Percentiles rank a stretch among this genome's conserved stretches.
Conservation (phyloP, 345 rosid species). For the Citrus australasica region DNA sequence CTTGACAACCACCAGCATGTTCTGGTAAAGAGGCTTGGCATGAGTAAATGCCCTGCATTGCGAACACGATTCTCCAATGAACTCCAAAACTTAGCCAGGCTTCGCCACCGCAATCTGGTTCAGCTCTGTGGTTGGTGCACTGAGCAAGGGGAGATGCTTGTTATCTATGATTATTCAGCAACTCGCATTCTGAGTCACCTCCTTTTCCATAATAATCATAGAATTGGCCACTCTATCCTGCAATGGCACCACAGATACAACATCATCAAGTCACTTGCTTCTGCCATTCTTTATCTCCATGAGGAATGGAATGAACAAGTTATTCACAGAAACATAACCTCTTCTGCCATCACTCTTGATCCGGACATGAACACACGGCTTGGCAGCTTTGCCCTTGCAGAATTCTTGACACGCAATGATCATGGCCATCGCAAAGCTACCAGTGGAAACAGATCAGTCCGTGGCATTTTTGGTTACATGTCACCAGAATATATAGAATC, state of each 20-base stretch:
- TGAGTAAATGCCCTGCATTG: constrained; percentile 89
- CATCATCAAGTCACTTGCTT: constrained; percentile 74
- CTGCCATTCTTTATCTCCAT: constrained; percentile 82
- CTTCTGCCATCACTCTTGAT: constrained; percentile 72
- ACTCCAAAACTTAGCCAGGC: constrained; percentile 73
- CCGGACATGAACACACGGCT: constrained; percentile 85
- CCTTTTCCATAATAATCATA: constrained; percentile 50
- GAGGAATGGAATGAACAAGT: constrained; percentile 99
- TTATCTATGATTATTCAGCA: constrained; percentile 75
- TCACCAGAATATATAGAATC: constrained; percentile 89
- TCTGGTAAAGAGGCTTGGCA: constrained; percentile 88
- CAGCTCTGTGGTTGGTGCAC: constrained; percentile 98
- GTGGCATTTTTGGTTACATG: constrained; percentile 94
- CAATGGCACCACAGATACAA: constrained; percentile 63
- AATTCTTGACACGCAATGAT: constrained; percentile 81
- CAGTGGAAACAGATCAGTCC: constrained; percentile 47
- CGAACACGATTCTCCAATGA: constrained; percentile 65
- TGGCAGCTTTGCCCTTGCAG: constrained; percentile 82
- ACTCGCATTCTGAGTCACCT: constrained; percentile 71
- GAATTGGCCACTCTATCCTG: constrained; percentile 36
- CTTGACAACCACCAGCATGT: constrained; percentile 57
- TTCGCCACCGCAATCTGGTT: constrained; percentile 81
- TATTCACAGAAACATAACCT: constrained; percentile 82
- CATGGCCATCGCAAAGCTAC: constrained; percentile 58
- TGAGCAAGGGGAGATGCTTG: constrained; percentile 97